Evolutionary conservation across 345 rosid species (phyloP).

Genomic region (Combretum micranthum): DNA sequence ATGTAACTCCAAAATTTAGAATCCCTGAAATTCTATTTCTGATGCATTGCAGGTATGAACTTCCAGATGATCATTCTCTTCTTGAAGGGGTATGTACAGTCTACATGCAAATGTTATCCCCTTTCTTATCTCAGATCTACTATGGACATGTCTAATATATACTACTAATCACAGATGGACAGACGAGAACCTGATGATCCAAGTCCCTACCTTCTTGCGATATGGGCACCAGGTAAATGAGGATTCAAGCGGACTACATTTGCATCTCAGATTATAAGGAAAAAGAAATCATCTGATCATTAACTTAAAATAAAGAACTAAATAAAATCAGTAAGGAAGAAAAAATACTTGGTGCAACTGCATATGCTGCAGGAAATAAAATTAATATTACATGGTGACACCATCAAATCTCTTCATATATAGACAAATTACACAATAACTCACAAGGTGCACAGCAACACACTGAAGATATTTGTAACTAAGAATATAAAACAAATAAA

Average conservation of each 20-base stretch:
- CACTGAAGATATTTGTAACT: too few relatives aligned
- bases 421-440: too few relatives aligned
- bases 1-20: background rate
- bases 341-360: too few relatives aligned
- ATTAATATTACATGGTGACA: too few relatives aligned
- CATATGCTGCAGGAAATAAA: too few relatives aligned
- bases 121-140: background rate
- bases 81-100: conserved; percentile 50
- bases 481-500: too few relatives aligned
- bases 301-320: too few relatives aligned
- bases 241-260: background rate
- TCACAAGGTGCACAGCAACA: too few relatives aligned
- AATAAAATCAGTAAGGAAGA: too few relatives aligned
- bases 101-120: conserved; percentile 1
- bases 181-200: conserved; percentile 81
- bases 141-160: background rate
- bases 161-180: conserved; percentile 53
- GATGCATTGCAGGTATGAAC: conserved; percentile 66
- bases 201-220: conserved; percentile 87
- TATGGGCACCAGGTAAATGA: conserved; percentile 87
- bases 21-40: background rate
- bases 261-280: too few relatives aligned
- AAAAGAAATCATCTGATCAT: too few relatives aligned
- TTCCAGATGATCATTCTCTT: conserved; percentile 88
- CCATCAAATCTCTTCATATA: too few relatives aligned